Evolutionary conservation across 352 stramenopile genomes (phyloP).

Genomic region (Phytophthora pini): DNA sequence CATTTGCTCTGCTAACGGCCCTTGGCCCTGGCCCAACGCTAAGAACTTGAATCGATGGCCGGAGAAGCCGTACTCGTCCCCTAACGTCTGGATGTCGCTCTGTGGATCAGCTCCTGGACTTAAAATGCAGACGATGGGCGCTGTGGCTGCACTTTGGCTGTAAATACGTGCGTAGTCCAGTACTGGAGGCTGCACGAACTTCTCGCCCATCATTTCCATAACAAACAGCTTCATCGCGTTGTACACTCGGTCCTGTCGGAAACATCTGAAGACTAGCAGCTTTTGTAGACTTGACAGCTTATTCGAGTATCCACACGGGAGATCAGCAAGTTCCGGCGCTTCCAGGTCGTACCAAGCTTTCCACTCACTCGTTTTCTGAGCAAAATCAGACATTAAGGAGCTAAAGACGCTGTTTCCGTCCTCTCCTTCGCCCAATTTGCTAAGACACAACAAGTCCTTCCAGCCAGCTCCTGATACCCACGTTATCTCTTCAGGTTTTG

Average conservation of each 20-base stretch:
- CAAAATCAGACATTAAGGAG: constrained; percentile 59
- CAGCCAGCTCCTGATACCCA: constrained; percentile 92
- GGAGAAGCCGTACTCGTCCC: constrained; percentile 92
- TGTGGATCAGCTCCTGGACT: constrained; percentile 94
- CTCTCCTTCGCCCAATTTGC: constrained; percentile 47
- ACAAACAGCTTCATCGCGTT: constrained; percentile 97
- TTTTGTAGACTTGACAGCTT: constrained; percentile 90
- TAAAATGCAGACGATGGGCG: constrained; percentile 96
- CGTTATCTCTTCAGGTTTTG: constrained; percentile 69
- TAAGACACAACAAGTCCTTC: constrained; percentile 93
- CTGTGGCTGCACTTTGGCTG: constrained; percentile 81
- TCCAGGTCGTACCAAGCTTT: constrained; percentile 96
- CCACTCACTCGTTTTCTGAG: constrained; percentile 71
- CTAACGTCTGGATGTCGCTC: constrained; percentile 94
- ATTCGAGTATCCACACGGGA: constrained; percentile 85
- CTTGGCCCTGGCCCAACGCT: constrained; percentile 95
- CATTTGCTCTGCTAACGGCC: constrained; percentile 94
- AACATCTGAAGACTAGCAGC: constrained; percentile 94
- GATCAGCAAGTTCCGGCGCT: constrained; percentile 78
- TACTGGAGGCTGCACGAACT: constrained; percentile 95
- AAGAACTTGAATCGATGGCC: constrained; percentile 94
- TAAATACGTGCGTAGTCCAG: constrained; percentile 95
- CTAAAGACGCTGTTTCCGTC: constrained; percentile 44
- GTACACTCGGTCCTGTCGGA: constrained; percentile 95
- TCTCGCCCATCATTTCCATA: constrained; percentile 91